These are phyloP conservation scores for Sarocladium kiliense DNA, from an alignment of 2,329 filamentous ascomycete species.

Conservation along the genomic window DNA sequence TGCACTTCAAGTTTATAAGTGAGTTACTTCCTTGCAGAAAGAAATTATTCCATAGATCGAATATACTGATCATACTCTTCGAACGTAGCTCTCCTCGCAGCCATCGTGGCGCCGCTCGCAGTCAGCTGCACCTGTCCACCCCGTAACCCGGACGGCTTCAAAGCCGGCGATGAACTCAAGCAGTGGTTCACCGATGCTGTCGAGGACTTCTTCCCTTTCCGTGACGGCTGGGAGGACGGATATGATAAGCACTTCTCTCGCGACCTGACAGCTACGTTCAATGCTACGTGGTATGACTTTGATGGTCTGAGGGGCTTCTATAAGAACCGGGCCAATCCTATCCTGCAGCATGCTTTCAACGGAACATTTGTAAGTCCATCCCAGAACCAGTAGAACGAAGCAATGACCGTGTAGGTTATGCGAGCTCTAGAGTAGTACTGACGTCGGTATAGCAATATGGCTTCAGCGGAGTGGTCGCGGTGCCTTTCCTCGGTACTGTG, in stretches of 20 bases:
- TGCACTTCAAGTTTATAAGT: background rate
- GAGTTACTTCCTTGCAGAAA: background rate
- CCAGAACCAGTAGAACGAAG: background rate
- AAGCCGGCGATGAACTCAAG: slow-evolving; percentile 2
- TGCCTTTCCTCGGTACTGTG: background rate
- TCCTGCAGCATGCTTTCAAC: slow-evolving; percentile 6
- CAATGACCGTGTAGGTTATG: no score
- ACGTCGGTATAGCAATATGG: background rate
- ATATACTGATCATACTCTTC: background rate
- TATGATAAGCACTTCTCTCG: slow-evolving; percentile 4
- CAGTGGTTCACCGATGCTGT: slow-evolving; percentile 1
- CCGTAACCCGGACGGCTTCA: slow-evolving; percentile 9
- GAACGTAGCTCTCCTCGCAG: background rate
- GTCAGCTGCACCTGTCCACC: background rate
- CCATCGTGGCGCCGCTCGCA: background rate
- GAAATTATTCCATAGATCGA: no score
- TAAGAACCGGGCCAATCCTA: slow-evolving; percentile 6
- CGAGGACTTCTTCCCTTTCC: slow-evolving; percentile 10
- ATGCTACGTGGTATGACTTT: slow-evolving; percentile 7
- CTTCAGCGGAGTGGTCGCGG: background rate
- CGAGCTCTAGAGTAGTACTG: background rate
- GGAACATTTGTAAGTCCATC: slow-evolving; percentile 4
- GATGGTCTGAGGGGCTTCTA: slow-evolving; percentile 4
- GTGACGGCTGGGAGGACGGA: slow-evolving; percentile 3
- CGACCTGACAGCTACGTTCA: slow-evolving; percentile 8